Percentiles rank a stretch among this genome's conserved stretches.
These are phyloP conservation scores for Emmonsia crescens DNA, from an alignment of 2,329 filamentous ascomycete genomes.

Conservation along the genomic window DNA sequence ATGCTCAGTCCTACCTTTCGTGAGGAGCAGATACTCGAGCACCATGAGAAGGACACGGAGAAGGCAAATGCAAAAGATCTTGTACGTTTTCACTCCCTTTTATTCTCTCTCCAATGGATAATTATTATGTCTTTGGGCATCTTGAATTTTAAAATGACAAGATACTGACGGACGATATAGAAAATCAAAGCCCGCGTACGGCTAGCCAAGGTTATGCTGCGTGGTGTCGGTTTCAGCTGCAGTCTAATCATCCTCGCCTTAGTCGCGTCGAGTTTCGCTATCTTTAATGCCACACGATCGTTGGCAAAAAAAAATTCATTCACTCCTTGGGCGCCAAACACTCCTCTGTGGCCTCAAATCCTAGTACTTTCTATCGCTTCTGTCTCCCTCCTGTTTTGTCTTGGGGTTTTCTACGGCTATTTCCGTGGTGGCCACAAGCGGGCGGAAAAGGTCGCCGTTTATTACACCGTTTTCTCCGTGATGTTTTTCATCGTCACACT, in stretches of 20 bases:
- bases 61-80: constrained; percentile 79
- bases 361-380: constrained; percentile 68
- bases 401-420: constrained; percentile 75
- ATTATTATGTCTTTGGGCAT: not conserved
- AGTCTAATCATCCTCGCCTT: constrained; percentile 89
- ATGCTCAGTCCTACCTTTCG: constrained; percentile 86
- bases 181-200: constrained; percentile 87
- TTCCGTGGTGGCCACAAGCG: constrained; percentile 76
- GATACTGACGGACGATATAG: constrained; percentile 45
- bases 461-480: constrained; percentile 90
- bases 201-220: constrained; percentile 88
- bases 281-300: constrained; percentile 78
- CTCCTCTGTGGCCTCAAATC: constrained; percentile 81
- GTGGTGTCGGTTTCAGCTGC: constrained; percentile 93
- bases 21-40: constrained; percentile 79
- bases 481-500: constrained; percentile 90
- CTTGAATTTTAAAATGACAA: not conserved
- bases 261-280: constrained; percentile 73
- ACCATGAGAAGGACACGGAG: constrained; percentile 68
- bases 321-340: constrained; percentile 71
- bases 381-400: constrained; percentile 66
- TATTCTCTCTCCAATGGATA: not conserved
- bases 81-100: constrained; percentile 46
- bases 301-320: constrained; percentile 68
- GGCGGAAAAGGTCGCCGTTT: constrained; percentile 86